Conservation (phyloP, 257 asterid species). For the Solanum piurae region DNA sequence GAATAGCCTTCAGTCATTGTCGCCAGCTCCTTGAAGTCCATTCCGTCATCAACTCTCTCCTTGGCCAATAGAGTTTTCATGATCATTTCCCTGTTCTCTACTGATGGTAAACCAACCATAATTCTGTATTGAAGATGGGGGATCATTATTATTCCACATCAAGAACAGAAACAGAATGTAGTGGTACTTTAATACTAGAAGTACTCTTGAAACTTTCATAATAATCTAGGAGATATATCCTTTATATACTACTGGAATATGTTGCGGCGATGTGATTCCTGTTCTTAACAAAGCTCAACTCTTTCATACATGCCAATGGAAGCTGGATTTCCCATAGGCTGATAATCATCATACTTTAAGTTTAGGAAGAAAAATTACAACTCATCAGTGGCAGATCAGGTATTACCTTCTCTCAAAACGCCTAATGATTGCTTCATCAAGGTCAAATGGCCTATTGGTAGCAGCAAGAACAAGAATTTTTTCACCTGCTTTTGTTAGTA, state of each 20-base stretch:
- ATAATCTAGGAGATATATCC: not conserved
- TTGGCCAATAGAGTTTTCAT: constrained; percentile 59
- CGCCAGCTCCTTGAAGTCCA: constrained; percentile 65
- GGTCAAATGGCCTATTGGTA: constrained; percentile 87
- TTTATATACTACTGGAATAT: not conserved
- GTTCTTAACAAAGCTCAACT: not conserved
- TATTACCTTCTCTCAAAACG: constrained; percentile 79
- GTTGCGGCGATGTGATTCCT: not conserved
- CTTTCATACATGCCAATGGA: not conserved
- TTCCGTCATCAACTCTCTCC: constrained; percentile 45
- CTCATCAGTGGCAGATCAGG: not conserved
- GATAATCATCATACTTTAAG: not conserved
- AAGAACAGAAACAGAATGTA: not conserved
- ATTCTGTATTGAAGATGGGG: constrained; percentile 24
- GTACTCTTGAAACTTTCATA: not conserved
- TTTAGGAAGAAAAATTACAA: not conserved
- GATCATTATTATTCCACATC: not conserved
- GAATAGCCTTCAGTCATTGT: constrained; percentile 74
- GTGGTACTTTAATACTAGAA: not conserved
- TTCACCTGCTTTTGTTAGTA: constrained; percentile 61
- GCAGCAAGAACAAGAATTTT: constrained; percentile 87
- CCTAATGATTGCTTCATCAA: constrained; percentile 85
- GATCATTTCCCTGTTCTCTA: constrained; percentile 62
- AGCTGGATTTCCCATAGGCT: not conserved
- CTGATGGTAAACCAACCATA: constrained; percentile 76